Conservation (phyloP, 148 eudicot genomes). For the Linanthus parryae region DNA sequence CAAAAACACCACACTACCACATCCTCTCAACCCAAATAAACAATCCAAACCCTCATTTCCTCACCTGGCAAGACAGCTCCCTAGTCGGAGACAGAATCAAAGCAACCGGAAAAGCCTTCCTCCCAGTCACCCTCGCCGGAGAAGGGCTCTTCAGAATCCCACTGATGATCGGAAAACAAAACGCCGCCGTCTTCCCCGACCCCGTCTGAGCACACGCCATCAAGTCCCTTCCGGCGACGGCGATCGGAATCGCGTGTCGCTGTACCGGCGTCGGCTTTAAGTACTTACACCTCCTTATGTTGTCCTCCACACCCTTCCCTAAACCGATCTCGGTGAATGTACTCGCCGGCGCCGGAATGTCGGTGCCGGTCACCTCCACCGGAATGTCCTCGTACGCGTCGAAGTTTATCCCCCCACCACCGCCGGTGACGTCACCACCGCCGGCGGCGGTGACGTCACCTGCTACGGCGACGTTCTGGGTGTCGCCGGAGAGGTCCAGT, state of each 20-base stretch:
- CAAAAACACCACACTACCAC: background rate
- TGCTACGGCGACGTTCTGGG: constrained; percentile 19
- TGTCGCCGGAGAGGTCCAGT: no score
- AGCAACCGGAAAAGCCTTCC: constrained; percentile 44
- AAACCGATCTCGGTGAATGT: constrained; percentile 51
- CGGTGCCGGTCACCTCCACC: constrained; percentile 45
- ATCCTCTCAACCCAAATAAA: background rate
- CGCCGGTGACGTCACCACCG: constrained; percentile 19
- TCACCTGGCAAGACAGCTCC: constrained; percentile 80
- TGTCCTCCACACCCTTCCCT: constrained; percentile 39
- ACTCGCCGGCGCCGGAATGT: constrained; percentile 37
- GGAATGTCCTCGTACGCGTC: constrained; percentile 67
- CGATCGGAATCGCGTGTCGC: constrained; percentile 64
- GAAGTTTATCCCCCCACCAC: constrained; percentile 23
- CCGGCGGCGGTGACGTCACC: background rate
- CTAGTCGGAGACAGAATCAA: constrained; percentile 75
- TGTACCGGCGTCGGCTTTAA: constrained; percentile 73
- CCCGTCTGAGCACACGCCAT: constrained; percentile 97
- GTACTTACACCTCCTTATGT: constrained; percentile 71
- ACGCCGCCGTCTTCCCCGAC: constrained; percentile 84
- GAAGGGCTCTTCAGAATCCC: constrained; percentile 31
- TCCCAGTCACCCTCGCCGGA: background rate
- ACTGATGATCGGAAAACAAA: constrained; percentile 74
- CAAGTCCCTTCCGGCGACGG: constrained; percentile 62
- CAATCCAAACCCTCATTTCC: background rate